These are phyloP conservation scores for Hirsutella rhossiliensis DNA, from an alignment of 2,329 filamentous ascomycete genomes.

Conservation along the genomic window DNA sequence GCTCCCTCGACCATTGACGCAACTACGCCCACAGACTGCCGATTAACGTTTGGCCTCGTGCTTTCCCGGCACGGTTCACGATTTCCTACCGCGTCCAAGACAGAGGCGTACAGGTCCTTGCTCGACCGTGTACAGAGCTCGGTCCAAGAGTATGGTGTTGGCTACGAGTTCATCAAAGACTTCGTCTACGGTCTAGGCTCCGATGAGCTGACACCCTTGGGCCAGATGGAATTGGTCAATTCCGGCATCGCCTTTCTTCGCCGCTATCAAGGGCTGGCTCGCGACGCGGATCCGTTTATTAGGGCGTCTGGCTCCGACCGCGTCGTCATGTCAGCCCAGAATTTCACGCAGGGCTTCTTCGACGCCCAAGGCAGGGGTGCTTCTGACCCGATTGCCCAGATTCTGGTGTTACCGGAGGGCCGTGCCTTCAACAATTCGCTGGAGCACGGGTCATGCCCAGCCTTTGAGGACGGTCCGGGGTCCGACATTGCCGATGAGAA, in stretches of 20 bases:
- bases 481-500: slow-evolving; percentile 34
- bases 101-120: slow-evolving; percentile 47
- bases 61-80: slow-evolving; percentile 78
- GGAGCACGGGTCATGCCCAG: slow-evolving; percentile 57
- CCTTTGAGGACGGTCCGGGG: slow-evolving; percentile 51
- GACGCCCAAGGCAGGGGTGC: slow-evolving; percentile 20
- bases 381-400: slow-evolving; percentile 35
- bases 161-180: slow-evolving; percentile 57
- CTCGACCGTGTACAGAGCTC: slow-evolving; percentile 52
- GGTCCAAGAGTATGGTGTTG: slow-evolving; percentile 43
- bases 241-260: slow-evolving; percentile 66
- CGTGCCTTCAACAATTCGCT: slow-evolving; percentile 67
- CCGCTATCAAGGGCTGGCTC: slow-evolving; percentile 55
- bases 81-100: slow-evolving; percentile 63
- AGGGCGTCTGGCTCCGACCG: slow-evolving; percentile 58
- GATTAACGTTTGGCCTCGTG: slow-evolving; percentile 67
- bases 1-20: slow-evolving; percentile 54
- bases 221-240: slow-evolving; percentile 56
- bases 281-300: slow-evolving; percentile 51
- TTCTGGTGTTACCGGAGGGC: slow-evolving; percentile 60
- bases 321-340: slow-evolving; percentile 61
- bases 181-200: slow-evolving; percentile 62
- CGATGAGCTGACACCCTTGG: slow-evolving; percentile 57
- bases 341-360: slow-evolving; percentile 68
- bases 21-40: slow-evolving; percentile 53